Conservation (phyloP, 441 rosid species). For the Aquilaria agallochum region DNA sequence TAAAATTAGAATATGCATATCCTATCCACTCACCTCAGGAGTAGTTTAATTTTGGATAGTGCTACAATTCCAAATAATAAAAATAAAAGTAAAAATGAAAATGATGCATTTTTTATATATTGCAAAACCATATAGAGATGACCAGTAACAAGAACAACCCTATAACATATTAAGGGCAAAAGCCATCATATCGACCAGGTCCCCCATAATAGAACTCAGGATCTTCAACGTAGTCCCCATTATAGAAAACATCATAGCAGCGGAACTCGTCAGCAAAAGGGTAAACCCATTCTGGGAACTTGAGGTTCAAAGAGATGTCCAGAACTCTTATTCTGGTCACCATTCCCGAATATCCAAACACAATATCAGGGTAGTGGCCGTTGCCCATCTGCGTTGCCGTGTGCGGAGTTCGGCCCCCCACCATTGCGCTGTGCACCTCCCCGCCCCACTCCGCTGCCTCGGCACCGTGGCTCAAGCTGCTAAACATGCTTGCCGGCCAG, state of each 20-base stretch:
- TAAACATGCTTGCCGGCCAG: slow-evolving; percentile 50
- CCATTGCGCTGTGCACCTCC: slow-evolving; percentile 54
- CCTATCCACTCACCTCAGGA: too few relatives aligned
- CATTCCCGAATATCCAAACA: slow-evolving; percentile 29
- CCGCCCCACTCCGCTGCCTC: slow-evolving; percentile 73
- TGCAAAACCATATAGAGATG: too few relatives aligned
- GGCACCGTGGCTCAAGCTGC: slow-evolving; percentile 27
- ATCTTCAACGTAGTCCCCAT: slow-evolving; percentile 37
- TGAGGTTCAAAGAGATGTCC: slow-evolving; percentile 41
- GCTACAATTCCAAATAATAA: too few relatives aligned
- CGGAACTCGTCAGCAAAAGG: slow-evolving; percentile 34
- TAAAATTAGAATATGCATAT: too few relatives aligned
- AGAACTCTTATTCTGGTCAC: slow-evolving; percentile 42
- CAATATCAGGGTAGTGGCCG: slow-evolving; percentile 36
- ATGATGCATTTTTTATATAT: too few relatives aligned
- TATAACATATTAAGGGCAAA: slow-evolving; percentile 39
- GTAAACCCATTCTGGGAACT: slow-evolving; percentile 33
- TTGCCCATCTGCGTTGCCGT: slow-evolving; percentile 65
- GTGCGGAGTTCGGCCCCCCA: slow-evolving; percentile 40
- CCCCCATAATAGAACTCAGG: slow-evolving; percentile 77
- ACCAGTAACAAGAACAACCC: too few relatives aligned
- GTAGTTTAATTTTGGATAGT: too few relatives aligned
- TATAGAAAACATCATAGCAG: slow-evolving; percentile 36
- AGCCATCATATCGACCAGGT: slow-evolving; percentile 40
- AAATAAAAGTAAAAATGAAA: too few relatives aligned